Evolutionary conservation across 345 rosid genomes (phyloP), one percentile per base, ranked within the genome.

Genomic region (Corchorus olitorius): DNA sequence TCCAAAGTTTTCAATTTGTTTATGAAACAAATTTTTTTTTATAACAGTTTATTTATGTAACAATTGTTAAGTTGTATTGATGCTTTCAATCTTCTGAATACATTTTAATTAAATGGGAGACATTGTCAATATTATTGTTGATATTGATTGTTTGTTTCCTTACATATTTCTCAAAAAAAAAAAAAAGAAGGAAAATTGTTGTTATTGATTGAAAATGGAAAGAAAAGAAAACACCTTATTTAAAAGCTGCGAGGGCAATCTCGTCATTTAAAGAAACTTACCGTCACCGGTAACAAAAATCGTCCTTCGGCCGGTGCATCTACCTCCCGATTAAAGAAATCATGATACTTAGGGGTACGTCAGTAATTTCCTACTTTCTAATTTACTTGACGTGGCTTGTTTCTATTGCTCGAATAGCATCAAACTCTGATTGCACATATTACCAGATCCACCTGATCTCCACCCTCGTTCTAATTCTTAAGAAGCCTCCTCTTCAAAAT

Each of bases 331-430:
- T 33, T 1, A 13, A 5, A 14, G 8, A 34, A 61, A 33, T 12
- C 3, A 33, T 6, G 2, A 33, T 20, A 3, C 5, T 8, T 16
- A 6, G 8, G 70, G 70, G 50, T 6, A 41, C 5, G 10, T 65
- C 11, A 2, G 70, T 41, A 41, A 43, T 65, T 65, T 7, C 41
- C 9, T 3, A 7, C 22, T 0, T 6, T 46, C 3, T 11, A 12
- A 33, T 48, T 20, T 69, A 2, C 19, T 0, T 50, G 58, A 65
- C 76, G 79, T 78, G 81, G 73, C 76, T 1, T 2, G 6, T 10
- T 58, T 16, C 17, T 56, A 70, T 75, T 78, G 14, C 73, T 1
- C 20, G 1, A 9, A 3, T 27, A 39, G 16, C 27, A 68, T 27
- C 6, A 1, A 37, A 48, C 9, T 15, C 20, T 48, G 39, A 48